These are phyloP conservation scores for Osmanthus fragrans DNA, from an alignment of 257 asterid species.

Conservation along the genomic window DNA sequence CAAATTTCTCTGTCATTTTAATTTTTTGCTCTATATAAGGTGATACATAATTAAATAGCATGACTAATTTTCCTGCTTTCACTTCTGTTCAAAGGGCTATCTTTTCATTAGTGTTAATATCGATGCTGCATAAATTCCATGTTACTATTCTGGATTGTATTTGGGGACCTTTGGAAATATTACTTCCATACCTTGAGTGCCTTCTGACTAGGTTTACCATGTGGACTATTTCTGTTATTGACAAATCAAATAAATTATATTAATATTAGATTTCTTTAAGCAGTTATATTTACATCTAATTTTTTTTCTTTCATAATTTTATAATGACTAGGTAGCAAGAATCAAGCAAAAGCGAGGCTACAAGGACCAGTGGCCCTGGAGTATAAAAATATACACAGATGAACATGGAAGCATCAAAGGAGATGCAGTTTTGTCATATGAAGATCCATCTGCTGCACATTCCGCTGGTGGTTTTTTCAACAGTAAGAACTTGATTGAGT, in stretches of 20 bases:
- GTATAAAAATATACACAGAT: slow-evolving; percentile 89
- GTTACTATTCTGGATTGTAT: background rate
- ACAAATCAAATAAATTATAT: background rate
- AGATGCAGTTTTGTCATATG: slow-evolving; percentile 93
- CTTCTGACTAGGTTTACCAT: background rate
- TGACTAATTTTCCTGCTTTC: background rate
- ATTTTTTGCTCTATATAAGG: background rate
- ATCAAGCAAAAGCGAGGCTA: slow-evolving; percentile 97
- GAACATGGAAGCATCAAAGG: slow-evolving; percentile 97
- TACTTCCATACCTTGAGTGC: background rate
- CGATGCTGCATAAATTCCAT: background rate
- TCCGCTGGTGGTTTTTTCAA: slow-evolving; percentile 96
- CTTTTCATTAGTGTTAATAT: background rate
- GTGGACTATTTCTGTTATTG: background rate
- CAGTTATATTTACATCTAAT: background rate
- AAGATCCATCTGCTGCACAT: slow-evolving; percentile 99
- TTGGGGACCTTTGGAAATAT: background rate
- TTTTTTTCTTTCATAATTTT: background rate
- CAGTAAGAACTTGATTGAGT: slow-evolving; percentile 43
- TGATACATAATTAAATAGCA: background rate
- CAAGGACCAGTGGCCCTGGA: slow-evolving; percentile 99
- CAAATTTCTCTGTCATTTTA: slow-evolving; percentile 28
- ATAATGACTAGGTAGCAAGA: slow-evolving; percentile 73
- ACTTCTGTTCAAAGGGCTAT: background rate
- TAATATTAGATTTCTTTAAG: background rate